Evolutionary conservation across 345 rosid genomes (phyloP).

Genomic region (Kandelia obovata): DNA sequence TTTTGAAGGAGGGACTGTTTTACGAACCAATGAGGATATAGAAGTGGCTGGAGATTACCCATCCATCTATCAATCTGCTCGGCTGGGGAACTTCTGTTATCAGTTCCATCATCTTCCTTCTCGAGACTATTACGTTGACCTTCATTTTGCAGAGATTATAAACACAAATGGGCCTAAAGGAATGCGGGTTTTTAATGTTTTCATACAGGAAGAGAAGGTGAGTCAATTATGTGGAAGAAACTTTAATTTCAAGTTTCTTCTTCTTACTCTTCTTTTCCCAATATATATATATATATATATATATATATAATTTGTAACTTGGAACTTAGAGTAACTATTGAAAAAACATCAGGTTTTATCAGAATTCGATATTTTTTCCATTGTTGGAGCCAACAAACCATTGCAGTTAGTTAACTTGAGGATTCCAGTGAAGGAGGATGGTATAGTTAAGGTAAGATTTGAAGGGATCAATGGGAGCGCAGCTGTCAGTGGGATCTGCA

Average conservation of each 20-base stretch:
- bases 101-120: conserved; percentile 45
- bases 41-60: conserved; percentile 78
- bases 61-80: conserved; percentile 64
- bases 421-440: conserved; percentile 65
- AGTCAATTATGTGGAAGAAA: conserved; percentile 15
- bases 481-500: conserved; percentile 69
- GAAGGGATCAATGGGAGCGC: conserved; percentile 81
- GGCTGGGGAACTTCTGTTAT: conserved; percentile 73
- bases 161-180: conserved; percentile 85
- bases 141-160: conserved; percentile 86
- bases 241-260: background rate
- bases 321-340: conserved; percentile 11
- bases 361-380: conserved; percentile 75
- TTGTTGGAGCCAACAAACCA: conserved; percentile 84
- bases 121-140: conserved; percentile 68
- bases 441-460: conserved; percentile 51
- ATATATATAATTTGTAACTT: background rate
- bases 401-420: conserved; percentile 64
- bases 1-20: conserved; percentile 72
- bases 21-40: conserved; percentile 65
- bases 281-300: too few species aligned
- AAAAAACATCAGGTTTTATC: conserved; percentile 61
- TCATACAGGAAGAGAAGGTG: conserved; percentile 88
- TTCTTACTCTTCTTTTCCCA: background rate
- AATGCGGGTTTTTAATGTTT: conserved; percentile 79